Conservation (phyloP, 768 basidiomycete genomes). For the Xerocomellus intermedius region DNA sequence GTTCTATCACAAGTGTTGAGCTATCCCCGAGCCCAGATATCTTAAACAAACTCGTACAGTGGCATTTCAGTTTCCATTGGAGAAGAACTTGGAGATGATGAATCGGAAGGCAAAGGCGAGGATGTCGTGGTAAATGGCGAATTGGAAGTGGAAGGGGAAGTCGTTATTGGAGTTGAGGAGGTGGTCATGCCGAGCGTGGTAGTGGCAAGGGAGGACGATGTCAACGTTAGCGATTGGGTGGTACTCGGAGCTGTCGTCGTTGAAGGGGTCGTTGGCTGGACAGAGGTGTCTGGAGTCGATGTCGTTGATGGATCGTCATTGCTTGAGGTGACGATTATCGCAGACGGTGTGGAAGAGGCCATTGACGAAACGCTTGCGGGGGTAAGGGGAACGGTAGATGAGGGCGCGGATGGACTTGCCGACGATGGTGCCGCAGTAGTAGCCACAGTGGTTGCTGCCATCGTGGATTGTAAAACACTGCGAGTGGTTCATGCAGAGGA, state of each 20-base stretch:
- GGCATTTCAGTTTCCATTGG: conserved; percentile 11
- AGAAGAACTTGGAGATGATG: conserved; percentile 8
- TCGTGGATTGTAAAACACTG: conserved; percentile 13
- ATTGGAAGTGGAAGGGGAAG: conserved; percentile 15
- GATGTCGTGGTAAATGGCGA: conserved; percentile 11
- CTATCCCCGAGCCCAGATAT: neutral
- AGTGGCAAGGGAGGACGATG: conserved; percentile 7
- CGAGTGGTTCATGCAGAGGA: conserved; percentile 16
- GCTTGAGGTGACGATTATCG: conserved; percentile 17
- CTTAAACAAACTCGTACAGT: conserved; percentile 25
- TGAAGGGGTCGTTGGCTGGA: conserved; percentile 20
- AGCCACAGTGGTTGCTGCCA: conserved; percentile 11
- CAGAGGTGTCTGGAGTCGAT: conserved; percentile 18
- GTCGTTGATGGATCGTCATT: conserved; percentile 18
- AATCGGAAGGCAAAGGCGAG: conserved; percentile 2
- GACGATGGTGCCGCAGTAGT: conserved; percentile 11
- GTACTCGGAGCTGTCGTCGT: conserved; percentile 11
- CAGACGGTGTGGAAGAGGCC: conserved; percentile 15
- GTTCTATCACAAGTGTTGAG: conserved; percentile 40
- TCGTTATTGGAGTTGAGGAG: conserved; percentile 18
- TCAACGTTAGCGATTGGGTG: conserved; percentile 9
- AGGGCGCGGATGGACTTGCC: conserved; percentile 11
- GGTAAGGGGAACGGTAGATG: conserved; percentile 5
- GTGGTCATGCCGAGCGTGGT: conserved; percentile 2
- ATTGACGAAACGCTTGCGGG: conserved; percentile 6